Conservation (phyloP, 208 protist genomes). For the Crithidia acanthocephali region DNA sequence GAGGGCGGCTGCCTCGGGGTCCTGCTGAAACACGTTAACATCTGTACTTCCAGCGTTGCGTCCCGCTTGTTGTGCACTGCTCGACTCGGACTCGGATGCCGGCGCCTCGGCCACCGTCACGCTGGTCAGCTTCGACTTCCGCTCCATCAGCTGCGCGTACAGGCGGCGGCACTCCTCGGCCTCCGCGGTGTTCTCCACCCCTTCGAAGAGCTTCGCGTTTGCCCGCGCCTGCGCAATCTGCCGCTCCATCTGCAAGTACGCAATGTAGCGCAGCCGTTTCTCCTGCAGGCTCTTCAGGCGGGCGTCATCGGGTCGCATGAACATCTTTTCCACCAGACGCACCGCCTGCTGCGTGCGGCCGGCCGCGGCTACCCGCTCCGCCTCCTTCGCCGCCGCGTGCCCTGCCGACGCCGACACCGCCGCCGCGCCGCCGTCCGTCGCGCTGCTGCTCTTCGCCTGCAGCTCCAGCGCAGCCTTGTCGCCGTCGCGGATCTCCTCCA, state of each 20-base stretch:
- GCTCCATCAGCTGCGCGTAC: slow-evolving; percentile 55
- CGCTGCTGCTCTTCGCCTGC: slow-evolving; percentile 22
- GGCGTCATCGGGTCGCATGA: slow-evolving; percentile 71
- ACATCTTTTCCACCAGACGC: slow-evolving; percentile 82
- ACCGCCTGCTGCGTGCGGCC: slow-evolving; percentile 52
- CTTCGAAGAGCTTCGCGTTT: slow-evolving; percentile 72
- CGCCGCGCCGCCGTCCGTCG: not conserved
- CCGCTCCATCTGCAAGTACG: slow-evolving; percentile 83
- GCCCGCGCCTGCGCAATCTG: slow-evolving; percentile 79
- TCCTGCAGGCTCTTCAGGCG: slow-evolving; percentile 73
- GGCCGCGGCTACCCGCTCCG: slow-evolving; percentile 39
- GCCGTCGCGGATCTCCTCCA: slow-evolving; percentile 55
- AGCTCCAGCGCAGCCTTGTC: slow-evolving; percentile 49
- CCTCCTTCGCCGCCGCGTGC: slow-evolving; percentile 34
- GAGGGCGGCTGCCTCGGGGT: slow-evolving; percentile 57
- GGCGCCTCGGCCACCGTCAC: not conserved
- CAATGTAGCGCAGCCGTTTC: slow-evolving; percentile 80
- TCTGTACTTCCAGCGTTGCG: not conserved
- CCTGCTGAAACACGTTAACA: slow-evolving; percentile 59
- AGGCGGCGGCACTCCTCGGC: slow-evolving; percentile 55
- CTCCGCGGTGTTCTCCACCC: slow-evolving; percentile 60
- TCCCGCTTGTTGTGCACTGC: not conserved
- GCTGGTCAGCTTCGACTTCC: slow-evolving; percentile 20
- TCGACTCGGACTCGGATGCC: not conserved
- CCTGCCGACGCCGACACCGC: slow-evolving; percentile 3